Conservation (phyloP, 192 early-diverging fungal species). For the Coemansia sp. region DNA sequence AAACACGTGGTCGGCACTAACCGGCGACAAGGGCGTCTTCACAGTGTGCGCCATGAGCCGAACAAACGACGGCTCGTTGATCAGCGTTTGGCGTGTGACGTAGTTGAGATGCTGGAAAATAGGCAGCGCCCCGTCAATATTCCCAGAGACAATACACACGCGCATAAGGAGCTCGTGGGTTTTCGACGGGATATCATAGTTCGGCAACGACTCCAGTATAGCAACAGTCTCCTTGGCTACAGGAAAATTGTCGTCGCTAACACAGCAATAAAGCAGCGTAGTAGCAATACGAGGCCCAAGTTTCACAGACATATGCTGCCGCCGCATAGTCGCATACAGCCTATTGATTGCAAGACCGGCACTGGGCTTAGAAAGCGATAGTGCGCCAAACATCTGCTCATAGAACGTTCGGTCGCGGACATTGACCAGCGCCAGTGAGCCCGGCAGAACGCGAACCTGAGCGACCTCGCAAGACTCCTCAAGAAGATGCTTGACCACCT, state of each 20-base stretch:
- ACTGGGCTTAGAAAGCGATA: conserved; percentile 22
- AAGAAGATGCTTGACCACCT: not conserved
- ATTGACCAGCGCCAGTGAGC: conserved; percentile 28
- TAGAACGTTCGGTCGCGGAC: conserved; percentile 19
- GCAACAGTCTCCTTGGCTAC: conserved; percentile 20
- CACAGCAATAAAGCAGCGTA: conserved; percentile 40
- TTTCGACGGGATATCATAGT: conserved; percentile 4
- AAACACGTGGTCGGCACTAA: conserved; percentile 44
- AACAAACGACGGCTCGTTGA: conserved; percentile 28
- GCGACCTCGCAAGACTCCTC: not conserved
- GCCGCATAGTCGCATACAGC: conserved; percentile 18
- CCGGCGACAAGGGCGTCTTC: conserved; percentile 18
- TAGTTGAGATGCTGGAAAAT: conserved; percentile 36
- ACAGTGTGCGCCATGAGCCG: conserved; percentile 30
- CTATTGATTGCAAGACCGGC: conserved; percentile 15
- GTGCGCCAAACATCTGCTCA: conserved; percentile 18
- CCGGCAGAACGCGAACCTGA: conserved; percentile 18
- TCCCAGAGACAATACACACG: conserved; percentile 21
- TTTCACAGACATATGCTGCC: not conserved
- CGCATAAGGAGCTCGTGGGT: conserved; percentile 50
- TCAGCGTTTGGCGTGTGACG: not conserved
- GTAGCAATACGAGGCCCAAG: conserved; percentile 23
- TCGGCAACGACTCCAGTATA: not conserved
- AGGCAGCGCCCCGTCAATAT: conserved; percentile 13
- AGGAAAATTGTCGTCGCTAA: conserved; percentile 17